A percentile compares a stretch with the other conserved stretches of the same genome.
Conservation (phyloP, 768 basidiomycete genomes). For the Naganishia onofrii region DNA sequence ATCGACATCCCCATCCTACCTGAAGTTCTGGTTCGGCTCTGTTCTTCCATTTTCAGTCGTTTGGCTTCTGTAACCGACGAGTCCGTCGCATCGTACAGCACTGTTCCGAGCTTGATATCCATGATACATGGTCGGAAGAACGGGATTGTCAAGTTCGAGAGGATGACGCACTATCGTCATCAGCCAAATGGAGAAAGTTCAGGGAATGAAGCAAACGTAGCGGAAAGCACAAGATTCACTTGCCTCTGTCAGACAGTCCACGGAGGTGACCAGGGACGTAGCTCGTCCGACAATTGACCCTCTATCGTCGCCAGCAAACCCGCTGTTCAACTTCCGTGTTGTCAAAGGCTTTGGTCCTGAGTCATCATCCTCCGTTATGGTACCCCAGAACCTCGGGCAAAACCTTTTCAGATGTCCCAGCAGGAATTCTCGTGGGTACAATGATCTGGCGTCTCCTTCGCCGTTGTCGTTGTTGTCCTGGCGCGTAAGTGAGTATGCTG, state of each 20-base stretch:
- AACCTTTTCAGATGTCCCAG: conserved; percentile 54
- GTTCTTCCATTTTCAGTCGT: conserved; percentile 69
- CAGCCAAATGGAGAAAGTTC: no score
- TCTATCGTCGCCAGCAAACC: no score
- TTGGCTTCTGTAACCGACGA: conserved; percentile 61
- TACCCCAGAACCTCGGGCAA: conserved; percentile 75
- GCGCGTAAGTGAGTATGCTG: no score
- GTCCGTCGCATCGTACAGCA: conserved; percentile 63
- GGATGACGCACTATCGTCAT: conserved; percentile 64
- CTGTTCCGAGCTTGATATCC: conserved; percentile 89
- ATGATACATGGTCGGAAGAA: conserved; percentile 81
- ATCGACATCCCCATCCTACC: conserved; percentile 72
- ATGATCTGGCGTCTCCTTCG: neutral
- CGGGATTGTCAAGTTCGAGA: conserved; percentile 74
- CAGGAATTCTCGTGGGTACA: neutral
- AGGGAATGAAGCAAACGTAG: neutral
- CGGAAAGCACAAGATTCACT: no score
- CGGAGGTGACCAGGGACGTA: no score
- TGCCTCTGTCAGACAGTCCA: no score
- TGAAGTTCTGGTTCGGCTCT: conserved; percentile 69
- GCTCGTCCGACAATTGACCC: no score
- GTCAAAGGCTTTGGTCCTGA: no score
- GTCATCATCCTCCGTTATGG: no score
- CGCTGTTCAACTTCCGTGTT: no score
- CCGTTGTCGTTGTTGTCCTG: neutral